A percentile compares a stretch with the other conserved stretches of the same genome.
phyloP scores from a whole-genome alignment of 257 asterid species.

The Scutellaria galericulata region DNA sequence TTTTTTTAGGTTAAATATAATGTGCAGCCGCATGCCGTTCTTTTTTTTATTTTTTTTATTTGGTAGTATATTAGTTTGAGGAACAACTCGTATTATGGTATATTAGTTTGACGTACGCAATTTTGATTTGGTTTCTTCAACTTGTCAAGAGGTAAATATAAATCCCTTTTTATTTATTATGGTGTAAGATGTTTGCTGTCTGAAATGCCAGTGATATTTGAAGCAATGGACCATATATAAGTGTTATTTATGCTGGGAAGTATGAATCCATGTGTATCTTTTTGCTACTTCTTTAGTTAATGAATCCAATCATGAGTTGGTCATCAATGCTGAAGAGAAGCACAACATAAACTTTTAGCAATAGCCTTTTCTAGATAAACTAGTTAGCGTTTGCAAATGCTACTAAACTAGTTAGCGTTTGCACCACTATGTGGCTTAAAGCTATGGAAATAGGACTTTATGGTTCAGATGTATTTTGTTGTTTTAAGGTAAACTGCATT shows the following conservation, averaged over 20 bases:
- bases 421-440: not conserved
- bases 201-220: not conserved
- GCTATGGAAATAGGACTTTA: not conserved
- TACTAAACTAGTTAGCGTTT: not conserved
- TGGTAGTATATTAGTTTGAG: not conserved
- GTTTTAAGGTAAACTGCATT: conserved; percentile 1
- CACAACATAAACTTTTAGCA: not conserved
- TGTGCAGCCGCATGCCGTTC: not conserved
- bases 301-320: conserved; percentile 20
- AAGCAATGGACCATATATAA: not conserved
- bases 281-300: not conserved
- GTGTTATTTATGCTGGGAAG: not conserved
- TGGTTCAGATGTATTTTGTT: not conserved
- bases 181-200: conserved; percentile 20
- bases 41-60: not conserved
- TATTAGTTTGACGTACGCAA: not conserved
- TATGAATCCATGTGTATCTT: not conserved
- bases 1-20: not conserved
- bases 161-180: not conserved
- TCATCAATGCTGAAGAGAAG: not conserved
- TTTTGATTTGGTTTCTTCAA: conserved; percentile 11
- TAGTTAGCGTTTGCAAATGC: no score
- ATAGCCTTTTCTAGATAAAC: not conserved
- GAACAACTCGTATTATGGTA: conserved; percentile 19
- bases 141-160: not conserved